A percentile compares a stretch with the other conserved stretches of the same genome.
phyloP scores from a whole-genome alignment of 1,284 basidiomycete species.

The Agroathelia rolfsii region DNA sequence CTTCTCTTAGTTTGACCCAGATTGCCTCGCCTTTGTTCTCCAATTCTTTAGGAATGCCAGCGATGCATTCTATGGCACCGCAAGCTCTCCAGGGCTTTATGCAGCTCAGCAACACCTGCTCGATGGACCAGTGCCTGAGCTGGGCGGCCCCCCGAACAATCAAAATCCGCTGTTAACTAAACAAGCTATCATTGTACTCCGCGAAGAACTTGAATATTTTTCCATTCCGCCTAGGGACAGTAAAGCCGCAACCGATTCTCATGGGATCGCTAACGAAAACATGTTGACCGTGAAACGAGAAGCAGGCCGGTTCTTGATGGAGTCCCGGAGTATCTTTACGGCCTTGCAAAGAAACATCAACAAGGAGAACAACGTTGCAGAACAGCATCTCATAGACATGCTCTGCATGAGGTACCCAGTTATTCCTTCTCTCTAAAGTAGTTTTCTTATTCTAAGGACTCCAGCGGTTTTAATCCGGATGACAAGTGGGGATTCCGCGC shows the following conservation, averaged over 20 bases:
- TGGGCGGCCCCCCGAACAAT: constrained; percentile 53
- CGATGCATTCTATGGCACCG: constrained; percentile 87
- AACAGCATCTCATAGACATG: constrained; percentile 99
- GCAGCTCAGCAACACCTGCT: constrained; percentile 73
- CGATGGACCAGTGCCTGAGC: constrained; percentile 46
- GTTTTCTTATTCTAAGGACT: constrained; percentile 8
- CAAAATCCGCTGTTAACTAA: constrained; percentile 92
- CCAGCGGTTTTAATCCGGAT: constrained; percentile 89
- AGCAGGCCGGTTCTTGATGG: constrained; percentile 83
- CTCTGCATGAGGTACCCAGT: constrained; percentile 86
- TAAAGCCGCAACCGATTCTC: constrained; percentile 55
- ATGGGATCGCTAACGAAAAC: constrained; percentile 69
- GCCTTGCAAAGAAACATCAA: constrained; percentile 97
- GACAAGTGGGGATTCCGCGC: constrained; percentile 98
- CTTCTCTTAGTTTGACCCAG: constrained; percentile 79
- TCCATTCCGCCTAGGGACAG: constrained; percentile 78
- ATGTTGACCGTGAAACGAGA: constrained; percentile 72
- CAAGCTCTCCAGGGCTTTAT: constrained; percentile 63
- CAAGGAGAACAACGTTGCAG: constrained; percentile 98
- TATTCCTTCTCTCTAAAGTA: constrained; percentile 4
- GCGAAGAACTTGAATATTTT: constrained; percentile 98
- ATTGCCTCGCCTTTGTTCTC: constrained; percentile 90
- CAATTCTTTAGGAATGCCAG: constrained; percentile 85
- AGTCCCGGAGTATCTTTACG: constrained; percentile 91
- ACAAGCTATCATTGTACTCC: constrained; percentile 96